Evolutionary conservation across 2,329 filamentous ascomycete genomes (phyloP), one percentile per base, ranked within the genome.

Genomic region (Cladosporium austrohemisphaericum): DNA sequence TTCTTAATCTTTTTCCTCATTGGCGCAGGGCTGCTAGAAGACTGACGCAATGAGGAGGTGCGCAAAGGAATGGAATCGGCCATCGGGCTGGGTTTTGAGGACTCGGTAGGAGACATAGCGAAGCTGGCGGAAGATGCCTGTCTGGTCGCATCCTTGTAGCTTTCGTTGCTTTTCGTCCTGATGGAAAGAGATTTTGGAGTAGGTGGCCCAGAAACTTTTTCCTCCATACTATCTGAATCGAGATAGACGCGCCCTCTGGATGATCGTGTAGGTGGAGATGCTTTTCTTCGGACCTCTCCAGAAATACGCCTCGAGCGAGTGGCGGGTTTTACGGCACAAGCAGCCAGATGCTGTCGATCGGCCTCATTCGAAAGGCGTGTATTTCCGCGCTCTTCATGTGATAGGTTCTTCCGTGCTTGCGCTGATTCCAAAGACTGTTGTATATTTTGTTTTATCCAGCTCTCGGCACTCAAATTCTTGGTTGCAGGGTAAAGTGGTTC

Each of bases 21-120:
- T 7, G 52, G 32, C 19, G 56, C 55, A 8, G 61, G 55, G 45
- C 55, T 65, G 35, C 57, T 65, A 28, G 65, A 47, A 22, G 26
- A 52, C 26, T 63, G 59, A 22, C 60, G 58, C 19, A 68, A 49
- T 5, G 65, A 68, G 22, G 65, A 68, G 6, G 59, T 65, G 20
- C 65, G 52, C 7, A 57, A 58, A 9, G 65, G 65, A 16, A 68
- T 63, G 2, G 64, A 65, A 44, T 66, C 63, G 3, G 52, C 50
- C 28, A 67, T 65, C 5, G 57, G 58, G 35, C 57, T 59, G n/a
- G 55, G 51, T 16, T 22, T 46, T 28, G 46, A 22, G 16, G 23
- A 53, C 33, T 31, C 53, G 57, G 38, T 53, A 31, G 33, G 25
- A 2, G 44, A 47, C 23, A 31, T 20, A n/a, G 25, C n/a, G 22